Evolutionary conservation across 371 early-diverging fungal genomes (phyloP), one percentile per base, ranked within the genome.

Genomic region (Rhizopus delemar): DNA sequence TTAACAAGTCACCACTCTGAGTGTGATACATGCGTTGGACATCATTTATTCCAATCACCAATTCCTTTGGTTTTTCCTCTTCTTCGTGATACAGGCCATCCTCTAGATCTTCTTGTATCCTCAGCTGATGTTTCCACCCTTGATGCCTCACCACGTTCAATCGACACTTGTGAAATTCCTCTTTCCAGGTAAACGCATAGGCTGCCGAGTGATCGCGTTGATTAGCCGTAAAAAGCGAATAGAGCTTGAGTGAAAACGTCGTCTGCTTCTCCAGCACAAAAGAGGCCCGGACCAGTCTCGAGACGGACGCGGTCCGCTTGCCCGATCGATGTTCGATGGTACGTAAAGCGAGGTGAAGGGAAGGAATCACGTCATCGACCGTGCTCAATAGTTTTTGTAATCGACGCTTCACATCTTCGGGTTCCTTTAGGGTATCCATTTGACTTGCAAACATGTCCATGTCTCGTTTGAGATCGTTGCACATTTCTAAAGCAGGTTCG

Each of bases 51-150:
- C 66, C 62, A 12, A 81, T 56, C 1, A 52, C 41, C 43, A 68
- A 45, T 3, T 43, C 39, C 16, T 64, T 57, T 5, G 46, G 59
- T 5, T 55, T 59, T 22, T 73, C 78, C 0, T 51, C 57, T 51
- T 82, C 85, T 7, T 89, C 88, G 51, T 90, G 91, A 63, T 86
- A 87, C n/a, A 88, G 73, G 0, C 89, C 90, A 55, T 90, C 92
- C 53, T 90, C 68, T 4, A 82, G 63, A 46, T 89, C 87, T 58
- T 90, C 87, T 5, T 53, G 63, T 3, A 90, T 53, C 0, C 71
- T 48, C 51, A 91, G 60, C 29, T 80, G 75, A 56, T 87, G 86
- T 5, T 53, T 54, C 53, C 46, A 58, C 22, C 60, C 49, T 12
- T 36, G 53, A 15, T 43, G 56, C 29, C 45, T 59, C 38, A 38